Conservation (phyloP, 495 filamentous ascomycete genomes). For the Zalerion maritima region DNA sequence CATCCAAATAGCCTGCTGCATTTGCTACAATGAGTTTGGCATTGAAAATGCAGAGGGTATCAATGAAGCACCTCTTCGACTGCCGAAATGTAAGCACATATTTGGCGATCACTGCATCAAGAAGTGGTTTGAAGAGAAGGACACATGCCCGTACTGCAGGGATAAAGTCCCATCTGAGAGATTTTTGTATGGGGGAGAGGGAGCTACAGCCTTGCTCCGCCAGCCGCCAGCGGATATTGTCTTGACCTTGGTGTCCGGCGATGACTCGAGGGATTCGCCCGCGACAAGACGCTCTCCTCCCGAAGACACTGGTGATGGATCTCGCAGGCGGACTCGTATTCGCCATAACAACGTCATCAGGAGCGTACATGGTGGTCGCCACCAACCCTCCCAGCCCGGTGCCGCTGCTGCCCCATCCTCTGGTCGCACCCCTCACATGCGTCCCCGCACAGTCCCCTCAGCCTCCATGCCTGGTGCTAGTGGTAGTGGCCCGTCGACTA, state of each 20-base stretch:
- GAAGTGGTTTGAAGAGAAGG: conserved; percentile 44
- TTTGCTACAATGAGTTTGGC: conserved; percentile 44
- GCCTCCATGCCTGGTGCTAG: too few species aligned
- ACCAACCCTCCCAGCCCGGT: too few species aligned
- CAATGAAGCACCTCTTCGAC: conserved; percentile 32
- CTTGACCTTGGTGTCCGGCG: neutral
- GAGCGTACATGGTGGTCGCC: too few species aligned
- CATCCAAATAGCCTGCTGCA: conserved; percentile 31
- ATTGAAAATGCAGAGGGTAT: conserved; percentile 34
- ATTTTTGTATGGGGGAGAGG: too few species aligned
- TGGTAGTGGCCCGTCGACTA: too few species aligned
- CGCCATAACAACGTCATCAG: too few species aligned
- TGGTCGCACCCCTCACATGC: too few species aligned
- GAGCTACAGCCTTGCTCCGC: neutral
- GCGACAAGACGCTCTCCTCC: too few species aligned
- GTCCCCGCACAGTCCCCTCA: too few species aligned
- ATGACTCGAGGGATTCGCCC: neutral
- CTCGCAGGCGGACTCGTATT: too few species aligned
- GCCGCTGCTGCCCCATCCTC: too few species aligned
- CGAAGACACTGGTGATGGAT: too few species aligned
- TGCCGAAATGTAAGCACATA: conserved; percentile 43
- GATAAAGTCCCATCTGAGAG: conserved; percentile 40
- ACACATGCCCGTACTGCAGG: conserved; percentile 43
- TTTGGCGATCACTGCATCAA: conserved; percentile 46
- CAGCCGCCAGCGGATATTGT: neutral